Base-by-base conservation (phyloP, 2,329 filamentous ascomycete species). In the Penicillium sp. region DNA sequence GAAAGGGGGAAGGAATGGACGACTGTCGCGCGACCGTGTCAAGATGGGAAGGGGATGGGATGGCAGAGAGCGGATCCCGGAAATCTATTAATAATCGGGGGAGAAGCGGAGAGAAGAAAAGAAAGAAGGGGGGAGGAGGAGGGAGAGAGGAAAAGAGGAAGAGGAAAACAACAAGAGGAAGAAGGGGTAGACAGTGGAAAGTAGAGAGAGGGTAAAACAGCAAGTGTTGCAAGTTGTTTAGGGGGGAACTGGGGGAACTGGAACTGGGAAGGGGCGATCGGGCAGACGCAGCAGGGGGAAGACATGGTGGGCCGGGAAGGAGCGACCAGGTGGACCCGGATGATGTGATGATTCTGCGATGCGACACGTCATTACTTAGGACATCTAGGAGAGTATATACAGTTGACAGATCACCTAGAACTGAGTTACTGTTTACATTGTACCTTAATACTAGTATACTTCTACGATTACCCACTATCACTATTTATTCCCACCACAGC, bases 1-100 rank as follows among this genome's bases (percentile, higher is more conserved):
- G 39, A 27, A 32, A 40, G 42, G 49, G 53, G 56, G 61, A 67
- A 67, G 56, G 60, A 63, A 55, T 62, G 61, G 58, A 62, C 54
- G 58, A 60, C 52, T 43, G 48, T 57, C 58, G 59, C 51, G 58
- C 59, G 59, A 62, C 58, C 57, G 59, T 58, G 58, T 56, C 56
- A 52, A 52, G 47, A 48, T 51, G 40, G 50, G 47, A 17, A 17
- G 33, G 33, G 17, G 33, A 12, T 5, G 33, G 17, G 13, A 10
- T 4, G 10, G 23, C 36, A 50, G 30, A 32, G 32, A 44, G 40
- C 36, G 48, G 48, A 45, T 15, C 24, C 37, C 26, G 39, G 50
- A 61, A 61, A 47, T 58, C 55, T 56, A 62, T 58, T 56, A 61
- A 43, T 48, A 48, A 49, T 42, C 32, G 34, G 30, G 26, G 37